Evolutionary conservation across 2,329 filamentous ascomycete genomes (phyloP).

Genomic region (Stenocarpella maydis): DNA sequence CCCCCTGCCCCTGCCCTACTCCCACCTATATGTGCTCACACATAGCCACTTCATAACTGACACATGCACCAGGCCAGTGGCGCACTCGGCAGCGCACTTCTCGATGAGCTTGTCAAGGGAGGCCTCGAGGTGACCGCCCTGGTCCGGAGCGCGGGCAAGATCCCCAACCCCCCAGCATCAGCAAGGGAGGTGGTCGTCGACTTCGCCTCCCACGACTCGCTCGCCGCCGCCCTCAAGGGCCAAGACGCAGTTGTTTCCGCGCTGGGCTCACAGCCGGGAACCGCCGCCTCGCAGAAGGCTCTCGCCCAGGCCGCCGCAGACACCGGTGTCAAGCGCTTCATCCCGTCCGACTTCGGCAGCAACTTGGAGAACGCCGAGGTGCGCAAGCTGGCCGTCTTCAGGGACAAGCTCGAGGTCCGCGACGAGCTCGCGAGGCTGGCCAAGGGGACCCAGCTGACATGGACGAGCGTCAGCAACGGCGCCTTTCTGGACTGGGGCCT

Average conservation of each 20-base stretch:
- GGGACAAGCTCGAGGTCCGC: slow-evolving; percentile 54
- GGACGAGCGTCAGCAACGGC: slow-evolving; percentile 62
- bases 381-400: slow-evolving; percentile 58
- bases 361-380: slow-evolving; percentile 49
- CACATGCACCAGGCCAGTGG: slow-evolving; percentile 41
- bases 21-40: not conserved
- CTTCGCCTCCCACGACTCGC: slow-evolving; percentile 44
- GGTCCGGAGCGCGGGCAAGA: slow-evolving; percentile 40
- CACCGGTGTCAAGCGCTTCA: slow-evolving; percentile 66
- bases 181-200: slow-evolving; percentile 44
- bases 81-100: slow-evolving; percentile 42
- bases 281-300: slow-evolving; percentile 52
- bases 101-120: slow-evolving; percentile 16
- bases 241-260: slow-evolving; percentile 67
- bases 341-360: slow-evolving; percentile 64
- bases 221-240: slow-evolving; percentile 57
- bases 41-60: not conserved
- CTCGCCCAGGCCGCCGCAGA: slow-evolving; percentile 65
- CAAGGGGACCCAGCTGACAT: slow-evolving; percentile 55
- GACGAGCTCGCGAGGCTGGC: slow-evolving; percentile 52
- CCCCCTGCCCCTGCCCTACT: not conserved
- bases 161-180: slow-evolving; percentile 39
- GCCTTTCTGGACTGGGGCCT: slow-evolving; percentile 68
- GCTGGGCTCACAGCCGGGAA: slow-evolving; percentile 44
- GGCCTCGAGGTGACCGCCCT: slow-evolving; percentile 48